Evolutionary conservation across 2,329 filamentous ascomycete genomes (phyloP).

Genomic region (Colletotrichum somersetense): DNA sequence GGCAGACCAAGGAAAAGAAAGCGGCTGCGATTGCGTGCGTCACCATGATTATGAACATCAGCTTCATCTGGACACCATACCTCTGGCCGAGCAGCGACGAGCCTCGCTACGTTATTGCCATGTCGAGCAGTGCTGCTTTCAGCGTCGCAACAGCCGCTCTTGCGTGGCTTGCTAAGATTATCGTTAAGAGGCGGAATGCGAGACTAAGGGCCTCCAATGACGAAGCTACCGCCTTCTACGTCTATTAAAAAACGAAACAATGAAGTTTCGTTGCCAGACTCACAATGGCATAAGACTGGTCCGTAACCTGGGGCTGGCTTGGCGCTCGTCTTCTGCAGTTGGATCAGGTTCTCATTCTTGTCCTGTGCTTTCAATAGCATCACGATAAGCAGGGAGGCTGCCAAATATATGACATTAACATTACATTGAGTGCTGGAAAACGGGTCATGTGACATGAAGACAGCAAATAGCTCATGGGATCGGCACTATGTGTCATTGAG

Average conservation of each 20-base stretch:
- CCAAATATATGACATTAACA: too few species aligned
- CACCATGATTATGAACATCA: constrained; percentile 45
- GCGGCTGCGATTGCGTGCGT: constrained; percentile 52
- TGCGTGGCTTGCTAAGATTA: constrained; percentile 54
- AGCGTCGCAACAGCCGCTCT: constrained; percentile 51
- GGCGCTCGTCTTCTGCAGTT: neutral
- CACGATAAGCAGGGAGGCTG: neutral
- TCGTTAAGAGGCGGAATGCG: constrained; percentile 53
- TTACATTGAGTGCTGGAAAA: neutral
- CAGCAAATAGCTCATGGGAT: too few species aligned
- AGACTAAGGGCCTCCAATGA: constrained; percentile 47
- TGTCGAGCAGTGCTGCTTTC: constrained; percentile 50
- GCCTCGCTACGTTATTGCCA: constrained; percentile 56
- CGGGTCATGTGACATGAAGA: neutral
- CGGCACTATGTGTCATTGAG: too few species aligned
- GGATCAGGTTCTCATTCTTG: neutral
- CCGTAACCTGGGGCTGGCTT: neutral
- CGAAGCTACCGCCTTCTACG: constrained; percentile 46
- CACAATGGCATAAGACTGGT: too few species aligned
- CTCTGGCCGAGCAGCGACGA: constrained; percentile 55
- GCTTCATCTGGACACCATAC: constrained; percentile 58
- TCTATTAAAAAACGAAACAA: constrained; percentile 40
- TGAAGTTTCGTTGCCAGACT: neutral
- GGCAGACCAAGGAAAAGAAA: constrained; percentile 59
- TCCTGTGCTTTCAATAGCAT: neutral